These are phyloP conservation scores for Ogataea pini DNA, from an alignment of 805 yeast species.

Conservation along the genomic window DNA sequence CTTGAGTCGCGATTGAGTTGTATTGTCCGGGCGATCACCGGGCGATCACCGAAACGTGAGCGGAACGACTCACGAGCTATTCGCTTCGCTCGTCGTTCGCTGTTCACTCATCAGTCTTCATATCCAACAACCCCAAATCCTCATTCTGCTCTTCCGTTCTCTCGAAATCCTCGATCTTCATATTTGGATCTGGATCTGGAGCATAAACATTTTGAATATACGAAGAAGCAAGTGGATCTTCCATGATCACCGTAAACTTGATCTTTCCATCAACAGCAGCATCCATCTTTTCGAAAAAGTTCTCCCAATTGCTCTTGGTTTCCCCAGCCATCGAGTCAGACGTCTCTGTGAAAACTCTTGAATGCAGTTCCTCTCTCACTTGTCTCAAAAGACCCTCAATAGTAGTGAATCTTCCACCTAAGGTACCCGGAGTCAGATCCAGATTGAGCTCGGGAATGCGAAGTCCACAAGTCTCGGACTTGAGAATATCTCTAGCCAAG, in stretches of 20 bases:
- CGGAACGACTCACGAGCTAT: too few species aligned
- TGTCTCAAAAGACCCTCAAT: slow-evolving; percentile 90
- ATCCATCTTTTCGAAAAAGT: slow-evolving; percentile 71
- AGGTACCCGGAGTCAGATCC: slow-evolving; percentile 92
- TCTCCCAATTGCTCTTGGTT: slow-evolving; percentile 78
- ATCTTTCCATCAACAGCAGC: slow-evolving; percentile 80
- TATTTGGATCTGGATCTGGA: slow-evolving; percentile 96
- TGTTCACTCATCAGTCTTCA: slow-evolving; percentile 23
- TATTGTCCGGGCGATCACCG: too few species aligned
- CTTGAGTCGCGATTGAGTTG: too few species aligned
- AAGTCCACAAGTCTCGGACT: slow-evolving; percentile 90
- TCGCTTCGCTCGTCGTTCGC: background rate
- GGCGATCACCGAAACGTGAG: too few species aligned
- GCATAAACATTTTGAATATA: slow-evolving; percentile 98
- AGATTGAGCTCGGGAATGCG: slow-evolving; percentile 82
- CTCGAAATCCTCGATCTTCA: slow-evolving; percentile 86
- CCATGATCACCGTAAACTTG: slow-evolving; percentile 83
- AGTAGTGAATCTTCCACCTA: slow-evolving; percentile 98
- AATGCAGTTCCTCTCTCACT: slow-evolving; percentile 84
- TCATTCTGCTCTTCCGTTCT: slow-evolving; percentile 90
- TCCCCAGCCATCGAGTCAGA: slow-evolving; percentile 88
- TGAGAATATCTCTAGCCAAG: slow-evolving; percentile 88
- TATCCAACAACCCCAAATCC: slow-evolving; percentile 76
- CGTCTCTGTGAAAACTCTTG: slow-evolving; percentile 79
- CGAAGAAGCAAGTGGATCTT: slow-evolving; percentile 93